Base-by-base conservation (phyloP, 177 flowering plant species). In the Vitis hybrid region DNA sequence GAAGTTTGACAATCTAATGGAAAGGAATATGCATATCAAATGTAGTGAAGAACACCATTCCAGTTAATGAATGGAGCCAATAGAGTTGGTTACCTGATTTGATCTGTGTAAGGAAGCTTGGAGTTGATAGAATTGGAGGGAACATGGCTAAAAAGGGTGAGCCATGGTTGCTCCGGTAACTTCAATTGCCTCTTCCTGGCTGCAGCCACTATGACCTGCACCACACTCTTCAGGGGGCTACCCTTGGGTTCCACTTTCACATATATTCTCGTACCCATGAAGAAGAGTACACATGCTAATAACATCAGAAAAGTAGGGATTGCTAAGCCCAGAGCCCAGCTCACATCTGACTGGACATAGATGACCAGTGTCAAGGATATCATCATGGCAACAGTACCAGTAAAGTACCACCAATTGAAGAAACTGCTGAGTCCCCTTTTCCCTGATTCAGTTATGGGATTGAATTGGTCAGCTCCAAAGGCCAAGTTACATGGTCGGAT, bases 351-450 rank as follows among this genome's bases (percentile, higher is more conserved):
- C 71, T 88, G 92, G 5, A 90, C 77, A 56, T 87, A 90, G 13
- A 90, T 90, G 14, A 90, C 80, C n/a, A 84, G 24, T 0, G 93
- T 90, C n/a, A 89, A 18, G 0, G 92, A 83, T 13, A 86, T 68
- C 87, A 86, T 84, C 81, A 82, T 72, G 0, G 88, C 84, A 55
- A 82, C 75, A 7, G 90, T 86, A 78, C 70, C 84, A 32, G 87
- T 86, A 78, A 84, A 84, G 78, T 76, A 84, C 74, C 84, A 86
- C 89, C 89, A 86, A 61, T 86, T 86, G 77, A 84, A 86, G 81
- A 86, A 86, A 73, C 89, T 86, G 63, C 75, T 79, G 72, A 84
- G 79, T 4, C 86, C 87, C 67, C 70, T 79, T 63, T 78, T 79
- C 13, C 89, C 89, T 0, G 84, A 70, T 59, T 86, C 87, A 1